Conservation (phyloP, 352 stramenopile species). For the Globisporangium yorkense region DNA sequence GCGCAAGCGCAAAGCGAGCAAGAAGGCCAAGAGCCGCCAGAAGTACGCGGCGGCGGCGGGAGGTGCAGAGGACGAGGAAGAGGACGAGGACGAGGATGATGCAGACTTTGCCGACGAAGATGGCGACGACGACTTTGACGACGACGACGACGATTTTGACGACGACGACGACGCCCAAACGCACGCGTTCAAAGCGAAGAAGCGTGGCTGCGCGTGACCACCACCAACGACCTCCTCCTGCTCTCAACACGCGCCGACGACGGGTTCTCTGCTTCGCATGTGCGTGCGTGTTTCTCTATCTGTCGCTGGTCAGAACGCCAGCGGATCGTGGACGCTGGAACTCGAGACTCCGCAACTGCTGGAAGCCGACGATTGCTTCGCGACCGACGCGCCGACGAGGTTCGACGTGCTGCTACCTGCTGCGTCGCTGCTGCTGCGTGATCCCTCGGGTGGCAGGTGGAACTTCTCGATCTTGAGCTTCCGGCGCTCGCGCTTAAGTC, state of each 20-base stretch:
- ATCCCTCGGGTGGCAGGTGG: slow-evolving; percentile 60
- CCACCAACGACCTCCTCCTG: neutral
- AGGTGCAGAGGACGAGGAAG: slow-evolving; percentile 8
- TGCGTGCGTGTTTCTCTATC: too few relatives aligned
- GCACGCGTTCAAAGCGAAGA: slow-evolving; percentile 5
- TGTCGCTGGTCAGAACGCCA: slow-evolving; percentile 9
- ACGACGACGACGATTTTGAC: slow-evolving; percentile 6
- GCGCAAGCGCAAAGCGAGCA: slow-evolving; percentile 60
- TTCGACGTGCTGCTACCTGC: slow-evolving; percentile 5
- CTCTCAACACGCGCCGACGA: neutral
- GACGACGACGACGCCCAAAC: slow-evolving; percentile 10
- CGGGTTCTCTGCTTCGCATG: too few relatives aligned
- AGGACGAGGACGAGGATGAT: slow-evolving; percentile 11
- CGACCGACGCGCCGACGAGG: slow-evolving; percentile 5
- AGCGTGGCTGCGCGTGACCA: too few relatives aligned
- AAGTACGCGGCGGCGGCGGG: slow-evolving; percentile 33
- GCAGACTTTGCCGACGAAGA: slow-evolving; percentile 11
- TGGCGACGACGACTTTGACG: slow-evolving; percentile 2
- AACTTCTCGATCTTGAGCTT: slow-evolving; percentile 82
- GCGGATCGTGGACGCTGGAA: slow-evolving; percentile 2
- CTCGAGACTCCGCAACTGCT: slow-evolving; percentile 1
- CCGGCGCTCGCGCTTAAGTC: slow-evolving; percentile 55
- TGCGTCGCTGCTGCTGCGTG: slow-evolving; percentile 23
- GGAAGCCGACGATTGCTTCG: neutral
- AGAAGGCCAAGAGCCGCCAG: slow-evolving; percentile 43